Conservation (phyloP, 202 grass and related monocot genomes). For the Elaeis oleifera region DNA sequence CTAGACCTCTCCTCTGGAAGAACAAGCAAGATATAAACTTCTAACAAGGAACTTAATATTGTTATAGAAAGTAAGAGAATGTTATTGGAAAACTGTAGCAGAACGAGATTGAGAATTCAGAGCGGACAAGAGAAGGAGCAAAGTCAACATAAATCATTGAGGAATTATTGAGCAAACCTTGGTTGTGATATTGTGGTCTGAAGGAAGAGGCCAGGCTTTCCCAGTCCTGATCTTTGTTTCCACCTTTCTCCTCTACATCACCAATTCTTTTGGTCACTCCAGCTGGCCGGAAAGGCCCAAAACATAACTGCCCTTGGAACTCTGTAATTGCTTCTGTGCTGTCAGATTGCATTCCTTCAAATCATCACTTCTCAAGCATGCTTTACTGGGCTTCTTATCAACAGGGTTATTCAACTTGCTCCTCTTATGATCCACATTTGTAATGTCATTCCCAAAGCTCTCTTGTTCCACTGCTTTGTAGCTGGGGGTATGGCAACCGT, state of each 20-base stretch:
- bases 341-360: constrained; percentile 41
- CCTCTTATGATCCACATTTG: constrained; percentile 56
- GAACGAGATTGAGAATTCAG: neutral
- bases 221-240: constrained; percentile 60
- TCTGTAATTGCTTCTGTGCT: constrained; percentile 38
- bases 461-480: constrained; percentile 39
- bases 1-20: too few relatives aligned
- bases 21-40: too few relatives aligned
- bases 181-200: constrained; percentile 75
- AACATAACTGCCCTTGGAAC: constrained; percentile 42
- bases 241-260: neutral
- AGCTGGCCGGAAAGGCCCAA: constrained; percentile 76
- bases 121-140: neutral
- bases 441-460: constrained; percentile 76
- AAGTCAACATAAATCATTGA: neutral
- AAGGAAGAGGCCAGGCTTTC: constrained; percentile 61
- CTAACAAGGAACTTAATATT: too few relatives aligned
- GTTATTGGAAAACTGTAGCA: neutral
- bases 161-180: constrained; percentile 36
- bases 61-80: too few relatives aligned
- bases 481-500: constrained; percentile 11
- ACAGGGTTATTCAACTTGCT: constrained; percentile 21
- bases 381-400: constrained; percentile 32
- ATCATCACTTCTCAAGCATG: constrained; percentile 24
- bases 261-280: constrained; percentile 29